A percentile compares a stretch with the other conserved stretches of the same genome.
Evolutionary conservation across 352 stramenopile species (phyloP).

Genomic region (Phytopythium chamaehyphon): DNA sequence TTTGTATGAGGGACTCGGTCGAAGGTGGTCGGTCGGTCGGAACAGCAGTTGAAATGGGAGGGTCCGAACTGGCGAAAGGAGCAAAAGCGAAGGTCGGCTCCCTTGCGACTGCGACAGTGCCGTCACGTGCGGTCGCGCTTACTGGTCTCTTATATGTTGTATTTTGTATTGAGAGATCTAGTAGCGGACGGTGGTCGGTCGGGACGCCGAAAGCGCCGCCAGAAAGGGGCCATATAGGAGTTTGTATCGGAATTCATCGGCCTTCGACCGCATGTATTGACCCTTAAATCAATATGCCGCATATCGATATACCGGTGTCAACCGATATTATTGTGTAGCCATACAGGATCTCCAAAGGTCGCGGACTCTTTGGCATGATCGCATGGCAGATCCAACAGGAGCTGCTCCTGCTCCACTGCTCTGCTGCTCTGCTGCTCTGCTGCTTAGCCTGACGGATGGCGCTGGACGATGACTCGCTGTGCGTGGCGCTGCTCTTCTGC

Average conservation of each 20-base stretch:
- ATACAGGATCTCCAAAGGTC: conserved; percentile 25
- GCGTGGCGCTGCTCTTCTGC: conserved; percentile 67
- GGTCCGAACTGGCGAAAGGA: not conserved
- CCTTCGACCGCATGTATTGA: conserved; percentile 6
- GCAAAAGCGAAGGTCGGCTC: conserved; percentile 1
- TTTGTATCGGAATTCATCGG: conserved; percentile 12
- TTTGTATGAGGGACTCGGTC: conserved; percentile 20
- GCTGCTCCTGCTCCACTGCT: too few relatives aligned
- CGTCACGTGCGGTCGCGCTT: conserved; percentile 5
- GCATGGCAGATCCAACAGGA: not conserved
- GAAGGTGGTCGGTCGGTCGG: conserved; percentile 5
- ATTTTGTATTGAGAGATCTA: not conserved
- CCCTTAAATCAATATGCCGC: too few relatives aligned
- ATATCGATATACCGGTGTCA: not conserved
- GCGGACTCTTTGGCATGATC: not conserved
- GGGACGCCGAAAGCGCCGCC: not conserved
- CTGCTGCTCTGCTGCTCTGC: not conserved
- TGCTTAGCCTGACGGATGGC: not conserved
- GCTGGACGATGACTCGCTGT: conserved; percentile 43
- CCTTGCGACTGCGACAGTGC: conserved; percentile 13
- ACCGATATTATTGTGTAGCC: too few relatives aligned
- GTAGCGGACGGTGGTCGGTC: conserved; percentile 7
- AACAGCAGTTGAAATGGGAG: too few relatives aligned
- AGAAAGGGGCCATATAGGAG: too few relatives aligned
- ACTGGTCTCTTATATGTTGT: not conserved